phyloP scores from a whole-genome alignment of 2,329 filamentous ascomycete species.

The Fusarium sp. region DNA sequence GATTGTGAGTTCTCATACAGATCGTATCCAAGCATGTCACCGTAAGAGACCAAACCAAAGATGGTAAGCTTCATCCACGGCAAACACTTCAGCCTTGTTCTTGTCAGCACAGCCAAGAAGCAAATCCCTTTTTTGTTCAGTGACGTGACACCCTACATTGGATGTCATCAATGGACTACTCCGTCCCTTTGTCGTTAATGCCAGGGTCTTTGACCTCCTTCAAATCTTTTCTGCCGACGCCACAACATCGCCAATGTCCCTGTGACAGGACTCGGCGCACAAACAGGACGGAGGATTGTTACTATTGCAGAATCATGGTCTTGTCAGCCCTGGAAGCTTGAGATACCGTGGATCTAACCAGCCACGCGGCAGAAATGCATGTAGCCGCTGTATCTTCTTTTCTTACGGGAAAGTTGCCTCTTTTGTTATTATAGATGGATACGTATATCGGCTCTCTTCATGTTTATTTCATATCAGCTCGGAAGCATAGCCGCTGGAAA shows the following conservation, averaged over 20 bases:
- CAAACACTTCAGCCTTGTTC: not conserved
- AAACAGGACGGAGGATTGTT: conserved; percentile 9
- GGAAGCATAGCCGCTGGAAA: not conserved
- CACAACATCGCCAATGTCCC: conserved; percentile 3
- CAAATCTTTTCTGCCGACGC: conserved; percentile 2
- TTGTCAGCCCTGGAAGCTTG: conserved; percentile 10
- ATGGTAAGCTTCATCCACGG: not conserved
- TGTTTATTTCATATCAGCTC: not conserved
- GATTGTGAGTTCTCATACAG: not conserved
- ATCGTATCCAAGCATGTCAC: not conserved
- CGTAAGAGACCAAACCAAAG: not conserved
- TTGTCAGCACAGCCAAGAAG: not conserved
- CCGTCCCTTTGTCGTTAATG: not conserved
- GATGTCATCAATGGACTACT: not conserved
- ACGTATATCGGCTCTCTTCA: not conserved
- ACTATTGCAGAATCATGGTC: not conserved
- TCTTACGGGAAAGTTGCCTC: not conserved
- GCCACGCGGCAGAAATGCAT: conserved; percentile 29
- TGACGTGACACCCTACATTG: not conserved
- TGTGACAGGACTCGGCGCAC: conserved; percentile 22
- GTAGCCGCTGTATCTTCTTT: conserved; percentile 12
- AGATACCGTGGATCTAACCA: conserved; percentile 32
- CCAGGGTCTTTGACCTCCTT: not conserved
- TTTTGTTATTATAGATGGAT: not conserved
- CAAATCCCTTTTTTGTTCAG: not conserved